A percentile compares a stretch with the other conserved stretches of the same genome.
These are phyloP conservation scores for Colletotrichum chrysophilum DNA, from an alignment of 2,329 filamentous ascomycete species.

Conservation along the genomic window DNA sequence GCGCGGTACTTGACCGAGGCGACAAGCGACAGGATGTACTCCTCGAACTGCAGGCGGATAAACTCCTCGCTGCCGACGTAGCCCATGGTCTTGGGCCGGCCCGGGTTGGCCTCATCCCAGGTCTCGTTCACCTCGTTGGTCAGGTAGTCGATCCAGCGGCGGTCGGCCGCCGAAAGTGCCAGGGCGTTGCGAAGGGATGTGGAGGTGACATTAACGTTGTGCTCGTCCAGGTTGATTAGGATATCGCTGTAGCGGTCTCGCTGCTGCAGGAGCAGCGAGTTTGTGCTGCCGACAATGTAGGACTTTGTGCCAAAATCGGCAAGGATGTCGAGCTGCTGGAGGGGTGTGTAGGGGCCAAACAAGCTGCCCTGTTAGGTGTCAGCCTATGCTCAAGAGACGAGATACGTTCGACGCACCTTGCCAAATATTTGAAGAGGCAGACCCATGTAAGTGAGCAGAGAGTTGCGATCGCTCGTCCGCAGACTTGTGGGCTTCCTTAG, in stretches of 20 bases:
- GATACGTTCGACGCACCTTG: constrained; percentile 61
- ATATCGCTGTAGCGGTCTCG: constrained; percentile 96
- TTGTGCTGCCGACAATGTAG: constrained; percentile 96
- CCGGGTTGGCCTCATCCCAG: constrained; percentile 92
- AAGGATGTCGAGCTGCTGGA: constrained; percentile 93
- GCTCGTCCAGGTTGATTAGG: constrained; percentile 93
- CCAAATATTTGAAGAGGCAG: constrained; percentile 94
- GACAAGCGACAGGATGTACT: constrained; percentile 89
- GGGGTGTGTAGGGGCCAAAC: constrained; percentile 94
- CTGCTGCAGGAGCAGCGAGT: constrained; percentile 91
- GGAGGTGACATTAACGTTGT: constrained; percentile 83
- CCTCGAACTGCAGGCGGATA: constrained; percentile 95
- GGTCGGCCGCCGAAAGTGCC: constrained; percentile 81
- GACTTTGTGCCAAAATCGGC: constrained; percentile 95
- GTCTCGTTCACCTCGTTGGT: constrained; percentile 94
- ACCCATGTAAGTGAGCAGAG: constrained; percentile 92
- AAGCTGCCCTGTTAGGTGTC: constrained; percentile 72
- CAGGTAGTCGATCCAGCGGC: constrained; percentile 95
- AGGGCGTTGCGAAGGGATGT: constrained; percentile 78
- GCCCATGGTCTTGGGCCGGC: constrained; percentile 89
- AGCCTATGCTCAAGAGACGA: constrained; percentile 2
- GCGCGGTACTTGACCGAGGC: constrained; percentile 90
- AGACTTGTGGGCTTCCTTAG: constrained; percentile 81
- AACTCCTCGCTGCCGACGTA: constrained; percentile 97
- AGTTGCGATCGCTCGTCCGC: constrained; percentile 89